Evolutionary conservation across 306 rosid species (phyloP).

Genomic region (Boehmeria nivea): DNA sequence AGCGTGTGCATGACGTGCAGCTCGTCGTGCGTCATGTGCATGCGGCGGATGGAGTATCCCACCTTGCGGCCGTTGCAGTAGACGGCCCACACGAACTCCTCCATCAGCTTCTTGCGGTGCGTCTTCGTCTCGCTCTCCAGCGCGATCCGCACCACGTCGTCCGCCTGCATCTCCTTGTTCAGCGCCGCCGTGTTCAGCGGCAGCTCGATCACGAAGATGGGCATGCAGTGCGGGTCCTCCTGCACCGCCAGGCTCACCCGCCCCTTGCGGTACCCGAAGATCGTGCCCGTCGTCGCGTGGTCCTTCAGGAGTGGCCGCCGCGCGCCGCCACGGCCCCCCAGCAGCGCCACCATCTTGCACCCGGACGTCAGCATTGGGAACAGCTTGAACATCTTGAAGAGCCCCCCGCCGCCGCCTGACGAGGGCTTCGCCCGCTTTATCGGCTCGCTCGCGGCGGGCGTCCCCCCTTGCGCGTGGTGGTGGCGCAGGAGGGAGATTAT

Average conservation of each 20-base stretch:
- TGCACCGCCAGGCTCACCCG: constrained; percentile 83
- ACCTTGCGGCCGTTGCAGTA: constrained; percentile 85
- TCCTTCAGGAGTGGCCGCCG: constrained; percentile 75
- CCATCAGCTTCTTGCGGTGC: constrained; percentile 65
- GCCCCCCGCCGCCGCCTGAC: constrained; percentile 39
- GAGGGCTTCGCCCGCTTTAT: constrained; percentile 30
- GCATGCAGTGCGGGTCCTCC: constrained; percentile 89
- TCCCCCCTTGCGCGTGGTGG: not conserved
- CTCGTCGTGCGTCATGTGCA: constrained; percentile 74
- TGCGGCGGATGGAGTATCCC: constrained; percentile 77
- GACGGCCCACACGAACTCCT: constrained; percentile 89
- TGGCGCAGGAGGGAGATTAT: constrained; percentile 61
- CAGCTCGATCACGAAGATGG: constrained; percentile 66
- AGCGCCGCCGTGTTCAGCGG: constrained; percentile 67
- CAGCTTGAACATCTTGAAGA: constrained; percentile 67
- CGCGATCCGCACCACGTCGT: constrained; percentile 73
- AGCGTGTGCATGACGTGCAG: constrained; percentile 83
- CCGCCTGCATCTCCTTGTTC: constrained; percentile 85
- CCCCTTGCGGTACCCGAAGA: constrained; percentile 81
- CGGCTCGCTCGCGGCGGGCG: not conserved
- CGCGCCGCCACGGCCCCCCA: constrained; percentile 65
- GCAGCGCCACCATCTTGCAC: constrained; percentile 87
- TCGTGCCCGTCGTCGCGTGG: constrained; percentile 76
- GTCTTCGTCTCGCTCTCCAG: constrained; percentile 89
- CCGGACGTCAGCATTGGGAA: constrained; percentile 90